phyloP scores from a whole-genome alignment of 495 filamentous ascomycete species.

The Diplogelasinospora grovesii region DNA sequence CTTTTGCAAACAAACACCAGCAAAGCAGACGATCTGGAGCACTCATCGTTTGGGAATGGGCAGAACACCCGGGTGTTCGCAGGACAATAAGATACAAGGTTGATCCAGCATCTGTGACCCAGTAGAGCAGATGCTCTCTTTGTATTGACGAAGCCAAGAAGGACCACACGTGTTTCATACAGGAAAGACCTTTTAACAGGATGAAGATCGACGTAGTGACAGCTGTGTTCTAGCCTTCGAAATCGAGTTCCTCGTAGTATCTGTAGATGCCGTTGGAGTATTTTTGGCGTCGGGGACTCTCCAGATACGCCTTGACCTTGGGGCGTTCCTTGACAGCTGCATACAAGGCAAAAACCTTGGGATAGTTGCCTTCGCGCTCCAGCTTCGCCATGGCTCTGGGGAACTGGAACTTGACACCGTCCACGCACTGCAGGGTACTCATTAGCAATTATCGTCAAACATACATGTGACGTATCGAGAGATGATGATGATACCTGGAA shows the following conservation, averaged over 20 bases:
- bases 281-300: conserved; percentile 46
- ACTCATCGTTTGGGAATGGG: too few species aligned
- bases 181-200: too few species aligned
- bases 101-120: too few species aligned
- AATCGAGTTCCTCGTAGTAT: conserved; percentile 57
- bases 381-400: conserved; percentile 49
- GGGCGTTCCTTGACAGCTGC: conserved; percentile 46
- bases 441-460: background rate
- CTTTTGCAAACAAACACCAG: too few species aligned
- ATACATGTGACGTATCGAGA: background rate
- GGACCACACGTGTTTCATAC: too few species aligned
- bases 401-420: conserved; percentile 54
- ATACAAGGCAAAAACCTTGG: conserved; percentile 48
- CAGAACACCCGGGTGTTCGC: too few species aligned
- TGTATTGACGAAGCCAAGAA: too few species aligned
- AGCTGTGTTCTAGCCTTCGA: conserved; percentile 20
- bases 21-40: too few species aligned
- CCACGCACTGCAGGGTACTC: conserved; percentile 34
- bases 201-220: too few species aligned
- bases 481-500: conserved; percentile 46
- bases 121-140: too few species aligned
- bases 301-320: conserved; percentile 54
- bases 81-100: too few species aligned
- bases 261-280: conserved; percentile 54
- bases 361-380: conserved; percentile 41